These are phyloP conservation scores for Gaeumannomyces tritici DNA, from an alignment of 2,329 filamentous ascomycete species.

Conservation along the genomic window DNA sequence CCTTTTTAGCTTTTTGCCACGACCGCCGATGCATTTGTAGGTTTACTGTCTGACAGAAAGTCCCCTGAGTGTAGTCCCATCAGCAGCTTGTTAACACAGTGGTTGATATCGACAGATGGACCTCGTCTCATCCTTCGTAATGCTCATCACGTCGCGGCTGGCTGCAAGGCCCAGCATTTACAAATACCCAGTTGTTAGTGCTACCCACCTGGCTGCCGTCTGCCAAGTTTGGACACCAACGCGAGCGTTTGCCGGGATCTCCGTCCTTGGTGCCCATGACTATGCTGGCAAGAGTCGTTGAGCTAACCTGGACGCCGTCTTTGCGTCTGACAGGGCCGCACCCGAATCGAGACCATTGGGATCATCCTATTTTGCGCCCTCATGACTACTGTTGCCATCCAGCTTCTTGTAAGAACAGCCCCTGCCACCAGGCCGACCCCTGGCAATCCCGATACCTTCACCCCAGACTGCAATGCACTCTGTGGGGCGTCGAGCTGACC, in stretches of 20 bases:
- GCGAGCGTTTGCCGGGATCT: neutral
- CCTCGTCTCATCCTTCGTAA: slow-evolving; percentile 53
- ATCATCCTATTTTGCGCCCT: slow-evolving; percentile 58
- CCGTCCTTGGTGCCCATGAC: neutral
- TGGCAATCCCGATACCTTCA: no score
- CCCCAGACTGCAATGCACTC: neutral
- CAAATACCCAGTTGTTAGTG: slow-evolving; percentile 48
- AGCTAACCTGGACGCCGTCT: neutral
- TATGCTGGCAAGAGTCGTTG: slow-evolving; percentile 2
- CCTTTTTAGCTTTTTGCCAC: slow-evolving; percentile 45
- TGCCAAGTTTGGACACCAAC: neutral
- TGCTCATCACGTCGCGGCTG: slow-evolving; percentile 49
- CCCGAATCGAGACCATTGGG: slow-evolving; percentile 53
- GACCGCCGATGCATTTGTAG: slow-evolving; percentile 52
- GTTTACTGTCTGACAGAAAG: slow-evolving; percentile 11
- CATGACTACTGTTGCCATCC: slow-evolving; percentile 57
- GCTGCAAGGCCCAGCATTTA: slow-evolving; percentile 50
- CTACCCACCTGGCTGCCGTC: neutral
- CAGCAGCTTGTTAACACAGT: slow-evolving; percentile 11
- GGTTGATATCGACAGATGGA: slow-evolving; percentile 34
- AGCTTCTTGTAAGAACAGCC: slow-evolving; percentile 38
- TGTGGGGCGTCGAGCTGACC: slow-evolving; percentile 8
- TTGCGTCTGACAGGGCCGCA: slow-evolving; percentile 34
- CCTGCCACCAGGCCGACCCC: neutral
- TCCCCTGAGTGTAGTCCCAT: no score